A percentile compares a stretch with the other conserved stretches of the same genome.
Conservation (phyloP, 345 rosid species). For the Rhizophora apiculata region DNA sequence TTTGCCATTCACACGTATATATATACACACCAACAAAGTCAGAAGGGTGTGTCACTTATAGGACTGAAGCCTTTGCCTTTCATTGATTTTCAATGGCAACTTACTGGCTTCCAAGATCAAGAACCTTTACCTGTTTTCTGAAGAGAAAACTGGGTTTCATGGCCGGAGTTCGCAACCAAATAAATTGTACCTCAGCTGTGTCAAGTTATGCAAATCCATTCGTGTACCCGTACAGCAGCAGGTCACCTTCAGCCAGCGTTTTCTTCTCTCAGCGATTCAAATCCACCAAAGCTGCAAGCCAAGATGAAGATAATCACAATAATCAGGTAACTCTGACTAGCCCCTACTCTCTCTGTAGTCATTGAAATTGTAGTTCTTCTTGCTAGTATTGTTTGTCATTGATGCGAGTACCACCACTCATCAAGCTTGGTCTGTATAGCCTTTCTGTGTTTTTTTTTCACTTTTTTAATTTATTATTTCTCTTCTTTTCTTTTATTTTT, state of each 20-base stretch:
- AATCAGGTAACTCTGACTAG: conserved; percentile 28
- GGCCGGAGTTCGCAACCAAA: conserved; percentile 5
- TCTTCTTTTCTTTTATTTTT: too few relatives aligned
- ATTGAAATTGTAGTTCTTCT: too few relatives aligned
- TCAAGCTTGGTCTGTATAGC: too few relatives aligned
- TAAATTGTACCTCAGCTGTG: neutral
- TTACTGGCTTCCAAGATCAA: conserved; percentile 41
- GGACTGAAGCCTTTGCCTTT: neutral
- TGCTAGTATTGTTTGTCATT: too few relatives aligned
- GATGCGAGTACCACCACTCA: too few relatives aligned
- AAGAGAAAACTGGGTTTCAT: conserved; percentile 23
- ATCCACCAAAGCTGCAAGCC: conserved; percentile 41
- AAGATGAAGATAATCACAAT: conserved; percentile 27
- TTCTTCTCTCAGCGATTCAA: conserved; percentile 26
- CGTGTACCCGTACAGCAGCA: neutral
- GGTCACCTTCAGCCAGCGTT: neutral
- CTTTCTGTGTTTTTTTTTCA: too few relatives aligned
- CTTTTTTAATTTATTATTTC: too few relatives aligned
- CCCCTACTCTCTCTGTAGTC: too few relatives aligned
- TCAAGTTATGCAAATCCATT: neutral
- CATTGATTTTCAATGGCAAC: conserved; percentile 24
- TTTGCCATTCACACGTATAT: too few relatives aligned
- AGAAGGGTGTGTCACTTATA: neutral
- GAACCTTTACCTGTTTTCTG: conserved; percentile 24
- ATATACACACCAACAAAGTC: neutral